A percentile compares a stretch with the other conserved stretches of the same genome.
phyloP scores from a whole-genome alignment of 148 eudicot genomes.

The Cornus controversa region DNA sequence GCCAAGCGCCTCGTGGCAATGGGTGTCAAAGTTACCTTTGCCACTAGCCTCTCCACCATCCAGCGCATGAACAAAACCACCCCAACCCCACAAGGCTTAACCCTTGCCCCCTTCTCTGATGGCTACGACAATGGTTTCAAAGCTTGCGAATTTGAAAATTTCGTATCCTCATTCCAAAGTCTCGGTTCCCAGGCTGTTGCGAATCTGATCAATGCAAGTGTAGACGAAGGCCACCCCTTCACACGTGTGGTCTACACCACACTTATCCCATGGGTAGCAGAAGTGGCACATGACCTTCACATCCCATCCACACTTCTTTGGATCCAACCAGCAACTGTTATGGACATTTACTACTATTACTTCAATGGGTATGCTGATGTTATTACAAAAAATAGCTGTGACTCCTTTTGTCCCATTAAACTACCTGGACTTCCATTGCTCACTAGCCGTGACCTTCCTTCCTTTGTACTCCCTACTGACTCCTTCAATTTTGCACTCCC shows the following conservation, averaged over 20 bases:
- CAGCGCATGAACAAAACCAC: slow-evolving; percentile 12
- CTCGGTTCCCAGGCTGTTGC: slow-evolving; percentile 15
- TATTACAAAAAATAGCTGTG: slow-evolving; percentile 17
- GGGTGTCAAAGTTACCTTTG: slow-evolving; percentile 47
- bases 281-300: slow-evolving; percentile 30
- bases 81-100: slow-evolving; percentile 14
- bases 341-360: slow-evolving; percentile 42
- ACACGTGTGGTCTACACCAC: slow-evolving; percentile 36
- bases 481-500: slow-evolving; percentile 30
- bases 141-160: not conserved
- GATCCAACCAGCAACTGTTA: slow-evolving; percentile 52
- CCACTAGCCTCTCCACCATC: slow-evolving; percentile 33
- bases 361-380: slow-evolving; percentile 25
- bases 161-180: slow-evolving; percentile 13
- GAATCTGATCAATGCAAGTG: slow-evolving; percentile 15
- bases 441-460: slow-evolving; percentile 38
- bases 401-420: slow-evolving; percentile 34
- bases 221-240: slow-evolving; percentile 24
- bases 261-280: slow-evolving; percentile 38
- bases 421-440: slow-evolving; percentile 44
- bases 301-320: slow-evolving; percentile 49
- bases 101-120: slow-evolving; percentile 26
- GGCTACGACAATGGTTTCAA: slow-evolving; percentile 31
- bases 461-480: slow-evolving; percentile 33
- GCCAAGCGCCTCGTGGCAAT: slow-evolving; percentile 38